phyloP scores from a whole-genome alignment of 1,284 basidiomycete genomes.

The Takashimella tepidaria region DNA sequence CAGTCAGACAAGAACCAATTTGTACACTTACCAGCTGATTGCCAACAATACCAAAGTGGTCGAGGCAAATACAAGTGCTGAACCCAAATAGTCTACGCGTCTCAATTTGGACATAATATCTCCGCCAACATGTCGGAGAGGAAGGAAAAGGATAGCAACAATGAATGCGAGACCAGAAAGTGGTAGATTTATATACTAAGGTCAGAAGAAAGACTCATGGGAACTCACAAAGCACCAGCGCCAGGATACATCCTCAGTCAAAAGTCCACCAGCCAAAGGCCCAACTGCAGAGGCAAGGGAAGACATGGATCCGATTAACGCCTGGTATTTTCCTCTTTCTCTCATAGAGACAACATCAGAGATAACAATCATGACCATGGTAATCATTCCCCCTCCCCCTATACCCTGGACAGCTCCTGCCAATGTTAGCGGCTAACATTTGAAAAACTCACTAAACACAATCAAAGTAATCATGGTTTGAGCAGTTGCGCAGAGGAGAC shows the following conservation, averaged over 20 bases:
- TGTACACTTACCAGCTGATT: constrained; percentile 57
- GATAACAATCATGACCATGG: constrained; percentile 3
- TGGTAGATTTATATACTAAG: constrained; percentile 58
- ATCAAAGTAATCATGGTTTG: constrained; percentile 63
- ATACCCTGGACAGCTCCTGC: constrained; percentile 38
- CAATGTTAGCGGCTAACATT: constrained; percentile 13
- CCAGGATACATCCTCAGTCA: constrained; percentile 27
- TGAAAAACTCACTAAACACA: constrained; percentile 52
- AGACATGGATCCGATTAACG: constrained; percentile 35
- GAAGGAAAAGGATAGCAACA: constrained; percentile 60
- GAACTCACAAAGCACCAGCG: constrained; percentile 35
- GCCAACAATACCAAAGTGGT: constrained; percentile 62
- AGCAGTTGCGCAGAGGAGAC: constrained; percentile 52
- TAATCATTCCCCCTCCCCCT: constrained; percentile 15
- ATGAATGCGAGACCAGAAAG: constrained; percentile 53
- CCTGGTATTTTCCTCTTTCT: constrained; percentile 46
- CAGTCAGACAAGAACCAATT: neutral
- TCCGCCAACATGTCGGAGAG: constrained; percentile 61
- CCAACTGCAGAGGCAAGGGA: constrained; percentile 37
- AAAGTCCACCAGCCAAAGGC: constrained; percentile 43
- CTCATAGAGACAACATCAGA: constrained; percentile 37
- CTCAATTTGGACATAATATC: constrained; percentile 58
- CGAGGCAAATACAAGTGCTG: constrained; percentile 57
- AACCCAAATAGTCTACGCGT: constrained; percentile 64
- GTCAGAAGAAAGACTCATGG: constrained; percentile 36